A percentile compares a stretch with the other conserved stretches of the same genome.
Conservation (phyloP, 306 rosid species). For the Nissolia schottii region DNA sequence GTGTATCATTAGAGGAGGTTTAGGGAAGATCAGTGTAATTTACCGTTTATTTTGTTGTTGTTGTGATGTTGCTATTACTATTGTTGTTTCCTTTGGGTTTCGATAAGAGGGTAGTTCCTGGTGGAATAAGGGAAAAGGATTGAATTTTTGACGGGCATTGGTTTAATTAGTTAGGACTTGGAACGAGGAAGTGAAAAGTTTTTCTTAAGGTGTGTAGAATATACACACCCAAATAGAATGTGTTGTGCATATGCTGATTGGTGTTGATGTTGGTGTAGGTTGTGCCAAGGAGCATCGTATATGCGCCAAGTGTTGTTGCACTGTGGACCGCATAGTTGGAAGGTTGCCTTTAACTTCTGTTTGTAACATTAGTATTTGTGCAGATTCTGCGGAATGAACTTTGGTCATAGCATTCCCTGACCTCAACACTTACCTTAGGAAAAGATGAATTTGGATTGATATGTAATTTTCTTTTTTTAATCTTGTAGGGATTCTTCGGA, state of each 20-base stretch:
- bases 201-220: too few species aligned
- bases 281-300: constrained; percentile 91
- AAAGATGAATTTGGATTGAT: neutral
- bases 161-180: neutral
- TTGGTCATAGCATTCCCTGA: neutral
- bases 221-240: neutral
- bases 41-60: neutral
- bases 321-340: constrained; percentile 60
- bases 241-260: neutral
- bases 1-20: too few species aligned
- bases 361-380: constrained; percentile 10
- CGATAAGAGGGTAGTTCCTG: neutral
- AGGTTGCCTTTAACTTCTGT: constrained; percentile 45
- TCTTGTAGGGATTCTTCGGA: constrained; percentile 62
- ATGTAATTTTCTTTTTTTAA: neutral
- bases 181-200: too few species aligned
- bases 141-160: neutral
- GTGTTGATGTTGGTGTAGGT: constrained; percentile 41
- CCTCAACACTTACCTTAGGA: neutral
- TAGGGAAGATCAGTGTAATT: neutral
- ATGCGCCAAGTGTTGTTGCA: constrained; percentile 81
- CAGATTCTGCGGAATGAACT: neutral
- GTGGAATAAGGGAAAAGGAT: neutral
- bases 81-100: neutral
- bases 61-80: neutral